These are phyloP conservation scores for Calonectria leucothoes DNA, from an alignment of 2,329 filamentous ascomycete species.

Conservation along the genomic window DNA sequence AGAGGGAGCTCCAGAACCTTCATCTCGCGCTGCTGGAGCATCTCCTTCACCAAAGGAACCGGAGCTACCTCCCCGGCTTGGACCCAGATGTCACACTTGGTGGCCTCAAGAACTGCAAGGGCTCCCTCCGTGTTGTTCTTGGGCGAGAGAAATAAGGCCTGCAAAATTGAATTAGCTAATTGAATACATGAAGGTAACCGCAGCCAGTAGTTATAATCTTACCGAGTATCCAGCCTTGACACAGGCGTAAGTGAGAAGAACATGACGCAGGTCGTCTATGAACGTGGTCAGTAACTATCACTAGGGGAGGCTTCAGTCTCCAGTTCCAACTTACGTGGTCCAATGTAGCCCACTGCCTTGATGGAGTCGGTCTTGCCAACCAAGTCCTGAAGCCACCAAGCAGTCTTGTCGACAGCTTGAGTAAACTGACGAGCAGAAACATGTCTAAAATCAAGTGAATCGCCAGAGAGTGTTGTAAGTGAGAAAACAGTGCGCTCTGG, in stretches of 20 bases:
- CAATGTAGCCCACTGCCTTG: slow-evolving; percentile 45
- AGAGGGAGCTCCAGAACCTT: slow-evolving; percentile 42
- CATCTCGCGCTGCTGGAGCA: slow-evolving; percentile 40
- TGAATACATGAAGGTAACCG: too few relatives aligned
- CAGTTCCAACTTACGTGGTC: slow-evolving; percentile 43
- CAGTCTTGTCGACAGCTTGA: slow-evolving; percentile 43
- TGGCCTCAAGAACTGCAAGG: slow-evolving; percentile 45
- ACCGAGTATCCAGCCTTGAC: slow-evolving; percentile 50
- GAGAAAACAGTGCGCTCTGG: slow-evolving; percentile 43
- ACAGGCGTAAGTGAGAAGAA: slow-evolving; percentile 44
- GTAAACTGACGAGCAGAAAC: slow-evolving; percentile 41
- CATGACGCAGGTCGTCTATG: slow-evolving; percentile 45
- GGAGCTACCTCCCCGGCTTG: slow-evolving; percentile 31
- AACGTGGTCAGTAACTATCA: not conserved
- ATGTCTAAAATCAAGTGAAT: slow-evolving; percentile 30
- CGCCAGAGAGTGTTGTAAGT: slow-evolving; percentile 24
- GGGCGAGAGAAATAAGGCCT: slow-evolving; percentile 49
- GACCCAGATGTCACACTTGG: slow-evolving; percentile 47
- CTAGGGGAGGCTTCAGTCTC: too few relatives aligned
- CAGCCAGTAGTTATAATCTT: not conserved
- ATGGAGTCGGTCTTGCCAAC: slow-evolving; percentile 30
- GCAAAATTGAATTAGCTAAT: not conserved
- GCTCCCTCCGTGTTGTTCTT: slow-evolving; percentile 49
- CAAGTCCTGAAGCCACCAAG: slow-evolving; percentile 44
- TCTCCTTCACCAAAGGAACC: slow-evolving; percentile 34